phyloP scores from a whole-genome alignment of 305 asterid species.

The Solanum hybrid region DNA sequence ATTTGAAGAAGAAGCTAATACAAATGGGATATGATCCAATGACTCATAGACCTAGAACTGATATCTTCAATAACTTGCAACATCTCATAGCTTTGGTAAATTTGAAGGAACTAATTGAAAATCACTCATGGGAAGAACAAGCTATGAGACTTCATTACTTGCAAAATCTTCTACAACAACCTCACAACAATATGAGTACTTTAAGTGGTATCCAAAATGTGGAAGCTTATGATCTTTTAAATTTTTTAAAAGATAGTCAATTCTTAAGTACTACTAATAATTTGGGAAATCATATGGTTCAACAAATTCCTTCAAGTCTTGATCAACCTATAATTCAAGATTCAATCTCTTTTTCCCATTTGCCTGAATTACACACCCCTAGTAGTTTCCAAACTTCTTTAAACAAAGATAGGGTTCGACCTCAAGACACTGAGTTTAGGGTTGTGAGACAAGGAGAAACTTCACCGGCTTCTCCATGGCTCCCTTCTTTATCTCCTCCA shows the following conservation, averaged over 20 bases:
- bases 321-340: constrained; percentile 1
- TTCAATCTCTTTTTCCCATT: constrained; percentile 1
- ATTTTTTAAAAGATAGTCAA: not conserved
- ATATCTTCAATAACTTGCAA: not conserved
- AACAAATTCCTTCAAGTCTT: not conserved
- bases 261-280: not conserved
- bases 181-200: not conserved
- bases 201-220: not conserved
- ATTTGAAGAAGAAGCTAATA: constrained; percentile 2
- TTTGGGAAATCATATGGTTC: not conserved
- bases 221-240: not conserved
- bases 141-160: not conserved
- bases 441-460: not conserved
- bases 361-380: constrained; percentile 7
- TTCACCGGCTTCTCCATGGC: not conserved
- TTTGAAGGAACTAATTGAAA: constrained; percentile 1
- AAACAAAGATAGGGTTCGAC: not conserved
- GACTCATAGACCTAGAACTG: constrained; percentile 6
- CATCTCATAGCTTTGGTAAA: constrained; percentile 8
- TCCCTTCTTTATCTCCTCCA: not conserved
- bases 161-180: not conserved
- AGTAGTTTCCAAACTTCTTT: not conserved
- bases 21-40: constrained; percentile 10
- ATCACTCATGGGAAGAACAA: constrained; percentile 1
- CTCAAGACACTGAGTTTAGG: not conserved